phyloP scores from a whole-genome alignment of 305 asterid species.

The Fraxinus latifolia region DNA sequence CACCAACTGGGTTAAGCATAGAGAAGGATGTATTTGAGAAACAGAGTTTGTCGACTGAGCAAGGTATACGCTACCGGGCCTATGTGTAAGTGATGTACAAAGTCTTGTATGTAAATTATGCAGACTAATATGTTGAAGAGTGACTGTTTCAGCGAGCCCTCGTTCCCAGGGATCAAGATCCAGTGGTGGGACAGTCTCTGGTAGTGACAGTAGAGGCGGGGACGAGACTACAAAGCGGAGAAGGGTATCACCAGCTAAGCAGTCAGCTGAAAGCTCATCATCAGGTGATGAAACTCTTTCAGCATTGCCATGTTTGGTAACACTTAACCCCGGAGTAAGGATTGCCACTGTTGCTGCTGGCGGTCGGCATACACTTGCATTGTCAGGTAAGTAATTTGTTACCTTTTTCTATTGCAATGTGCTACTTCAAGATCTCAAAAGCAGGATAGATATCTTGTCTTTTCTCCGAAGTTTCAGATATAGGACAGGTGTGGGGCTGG shows the following conservation, averaged over 20 bases:
- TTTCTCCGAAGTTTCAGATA: constrained; percentile 58
- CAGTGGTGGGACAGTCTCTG: constrained; percentile 42
- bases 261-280: constrained; percentile 71
- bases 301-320: constrained; percentile 82
- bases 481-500: constrained; percentile 99
- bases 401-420: constrained; percentile 7
- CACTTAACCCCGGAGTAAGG: constrained; percentile 76
- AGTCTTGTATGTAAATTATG: constrained; percentile 30
- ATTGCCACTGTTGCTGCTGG: constrained; percentile 87
- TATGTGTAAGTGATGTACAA: constrained; percentile 28
- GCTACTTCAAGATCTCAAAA: constrained; percentile 18
- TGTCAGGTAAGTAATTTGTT: constrained; percentile 62
- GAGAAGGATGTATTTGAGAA: constrained; percentile 53
- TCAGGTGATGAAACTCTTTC: constrained; percentile 73
- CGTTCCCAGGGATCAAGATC: constrained; percentile 73
- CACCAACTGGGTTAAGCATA: constrained; percentile 41
- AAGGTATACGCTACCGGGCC: constrained; percentile 52
- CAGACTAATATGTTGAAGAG: constrained; percentile 43
- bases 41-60: constrained; percentile 52
- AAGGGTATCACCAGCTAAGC: constrained; percentile 70
- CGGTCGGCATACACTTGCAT: constrained; percentile 86
- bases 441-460: constrained; percentile 24
- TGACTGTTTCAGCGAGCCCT: constrained; percentile 66
- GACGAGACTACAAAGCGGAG: constrained; percentile 82
- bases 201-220: constrained; percentile 52